Percentiles rank a stretch among this genome's conserved stretches.
Evolutionary conservation across 352 stramenopile genomes (phyloP).

Genomic region (Phytophthora nicotianae): DNA sequence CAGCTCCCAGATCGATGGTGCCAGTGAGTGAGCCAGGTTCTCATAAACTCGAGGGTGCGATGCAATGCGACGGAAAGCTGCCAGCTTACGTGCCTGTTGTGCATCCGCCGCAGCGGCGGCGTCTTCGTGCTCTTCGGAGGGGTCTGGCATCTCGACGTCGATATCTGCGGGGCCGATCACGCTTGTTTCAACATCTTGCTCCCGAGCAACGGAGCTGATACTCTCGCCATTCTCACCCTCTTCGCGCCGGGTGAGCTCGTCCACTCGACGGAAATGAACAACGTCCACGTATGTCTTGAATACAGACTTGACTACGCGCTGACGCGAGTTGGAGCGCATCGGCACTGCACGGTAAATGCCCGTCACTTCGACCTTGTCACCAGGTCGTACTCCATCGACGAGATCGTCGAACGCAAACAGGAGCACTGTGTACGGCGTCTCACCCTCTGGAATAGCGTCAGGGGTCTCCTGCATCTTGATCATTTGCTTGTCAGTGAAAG

Average conservation of each 20-base stretch:
- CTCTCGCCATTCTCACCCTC: constrained; percentile 38
- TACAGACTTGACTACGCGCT: constrained; percentile 95
- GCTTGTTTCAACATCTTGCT: constrained; percentile 23
- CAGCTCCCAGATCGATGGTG: constrained; percentile 93
- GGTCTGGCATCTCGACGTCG: constrained; percentile 42
- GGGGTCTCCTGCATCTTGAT: constrained; percentile 98
- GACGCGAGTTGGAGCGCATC: constrained; percentile 92
- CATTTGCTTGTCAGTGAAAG: constrained; percentile 99
- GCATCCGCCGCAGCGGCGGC: constrained; percentile 54
- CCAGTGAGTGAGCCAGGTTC: constrained; percentile 81
- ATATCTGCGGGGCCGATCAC: constrained; percentile 40
- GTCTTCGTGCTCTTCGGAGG: constrained; percentile 42
- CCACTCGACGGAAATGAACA: constrained; percentile 96
- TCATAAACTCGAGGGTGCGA: constrained; percentile 84
- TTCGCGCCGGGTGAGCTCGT: constrained; percentile 69
- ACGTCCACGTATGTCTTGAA: constrained; percentile 99
- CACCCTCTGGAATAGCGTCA: constrained; percentile 97
- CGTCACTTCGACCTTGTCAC: constrained; percentile 96
- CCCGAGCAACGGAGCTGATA: constrained; percentile 3
- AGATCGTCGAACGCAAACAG: constrained; percentile 99
- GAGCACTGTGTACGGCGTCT: constrained; percentile 98
- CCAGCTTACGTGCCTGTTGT: constrained; percentile 56
- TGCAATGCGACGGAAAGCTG: constrained; percentile 77
- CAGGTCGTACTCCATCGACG: constrained; percentile 96
- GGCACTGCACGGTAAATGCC: constrained; percentile 97